Evolutionary conservation across 176 grass and related monocot genomes (phyloP).

Genomic region (Themeda triandra): DNA sequence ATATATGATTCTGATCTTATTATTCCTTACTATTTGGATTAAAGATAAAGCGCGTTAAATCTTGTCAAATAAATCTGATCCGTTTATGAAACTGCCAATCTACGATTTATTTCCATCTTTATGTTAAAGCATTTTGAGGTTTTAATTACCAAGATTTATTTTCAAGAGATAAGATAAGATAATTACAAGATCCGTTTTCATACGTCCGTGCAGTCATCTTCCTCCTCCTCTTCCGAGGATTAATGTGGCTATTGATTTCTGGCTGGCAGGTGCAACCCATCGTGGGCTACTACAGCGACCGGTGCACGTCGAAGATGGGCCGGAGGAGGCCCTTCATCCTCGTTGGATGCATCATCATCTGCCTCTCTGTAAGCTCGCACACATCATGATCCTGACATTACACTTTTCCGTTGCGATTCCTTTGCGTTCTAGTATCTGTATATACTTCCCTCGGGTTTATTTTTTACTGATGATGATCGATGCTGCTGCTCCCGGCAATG

Average conservation of each 20-base stretch:
- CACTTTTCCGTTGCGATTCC: background rate
- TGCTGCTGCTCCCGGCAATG: background rate
- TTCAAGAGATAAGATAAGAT: background rate
- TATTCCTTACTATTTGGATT: too few species aligned
- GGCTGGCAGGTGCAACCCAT: conserved; percentile 45
- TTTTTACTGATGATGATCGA: background rate
- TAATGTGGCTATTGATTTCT: background rate
- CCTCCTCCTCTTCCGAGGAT: background rate
- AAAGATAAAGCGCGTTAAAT: too few species aligned
- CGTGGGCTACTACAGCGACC: conserved; percentile 72
- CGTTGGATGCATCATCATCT: conserved; percentile 59
- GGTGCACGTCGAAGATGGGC: conserved; percentile 49
- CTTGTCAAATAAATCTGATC: too few species aligned
- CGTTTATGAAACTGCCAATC: too few species aligned
- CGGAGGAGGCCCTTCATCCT: conserved; percentile 82
- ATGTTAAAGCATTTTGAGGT: too few species aligned
- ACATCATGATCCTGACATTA: too few species aligned
- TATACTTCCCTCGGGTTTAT: background rate
- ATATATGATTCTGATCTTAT: too few species aligned
- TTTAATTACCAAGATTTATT: too few species aligned
- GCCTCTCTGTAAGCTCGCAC: conserved; percentile 26
- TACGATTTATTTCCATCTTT: too few species aligned
- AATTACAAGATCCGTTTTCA: background rate
- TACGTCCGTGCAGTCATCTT: background rate
- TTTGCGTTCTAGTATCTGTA: background rate